Conservation (phyloP, 768 basidiomycete species). For the Pholiota microspora region DNA sequence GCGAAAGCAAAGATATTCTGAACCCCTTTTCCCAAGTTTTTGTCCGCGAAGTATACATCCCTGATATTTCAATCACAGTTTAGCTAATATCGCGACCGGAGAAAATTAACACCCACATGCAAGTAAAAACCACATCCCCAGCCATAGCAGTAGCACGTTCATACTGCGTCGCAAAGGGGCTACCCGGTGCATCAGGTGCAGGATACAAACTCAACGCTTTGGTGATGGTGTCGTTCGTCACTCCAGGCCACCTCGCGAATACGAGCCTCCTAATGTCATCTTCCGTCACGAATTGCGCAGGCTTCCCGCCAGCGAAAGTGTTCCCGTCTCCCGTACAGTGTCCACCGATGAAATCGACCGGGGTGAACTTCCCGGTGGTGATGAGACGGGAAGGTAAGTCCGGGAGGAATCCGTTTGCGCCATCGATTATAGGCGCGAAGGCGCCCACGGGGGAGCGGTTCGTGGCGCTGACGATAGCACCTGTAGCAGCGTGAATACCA, state of each 20-base stretch:
- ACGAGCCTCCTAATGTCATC: conserved; percentile 34
- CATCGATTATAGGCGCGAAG: conserved; percentile 36
- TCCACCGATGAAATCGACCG: conserved; percentile 41
- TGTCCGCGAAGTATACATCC: conserved; percentile 38
- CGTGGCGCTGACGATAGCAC: conserved; percentile 35
- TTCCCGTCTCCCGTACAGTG: conserved; percentile 43
- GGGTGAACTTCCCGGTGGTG: conserved; percentile 22
- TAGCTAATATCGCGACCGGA: not conserved
- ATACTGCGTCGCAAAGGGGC: conserved; percentile 37
- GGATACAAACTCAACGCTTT: conserved; percentile 37
- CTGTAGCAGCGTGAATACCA: conserved; percentile 15
- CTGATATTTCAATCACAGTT: conserved; percentile 16
- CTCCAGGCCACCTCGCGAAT: conserved; percentile 33
- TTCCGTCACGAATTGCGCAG: conserved; percentile 36
- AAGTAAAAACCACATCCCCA: conserved; percentile 40
- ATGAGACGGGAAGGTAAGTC: conserved; percentile 35
- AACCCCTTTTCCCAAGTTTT: conserved; percentile 23
- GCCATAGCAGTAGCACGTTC: conserved; percentile 40
- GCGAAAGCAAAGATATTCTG: conserved; percentile 34
- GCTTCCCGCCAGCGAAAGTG: conserved; percentile 36
- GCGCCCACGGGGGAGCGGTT: conserved; percentile 31
- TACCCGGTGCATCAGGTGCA: conserved; percentile 28
- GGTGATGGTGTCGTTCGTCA: conserved; percentile 36
- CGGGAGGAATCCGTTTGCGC: conserved; percentile 32
- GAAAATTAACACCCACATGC: conserved; percentile 31